Evolutionary conservation across 2,329 filamentous ascomycete species (phyloP).

Genomic region (Colletotrichum sublineola): DNA sequence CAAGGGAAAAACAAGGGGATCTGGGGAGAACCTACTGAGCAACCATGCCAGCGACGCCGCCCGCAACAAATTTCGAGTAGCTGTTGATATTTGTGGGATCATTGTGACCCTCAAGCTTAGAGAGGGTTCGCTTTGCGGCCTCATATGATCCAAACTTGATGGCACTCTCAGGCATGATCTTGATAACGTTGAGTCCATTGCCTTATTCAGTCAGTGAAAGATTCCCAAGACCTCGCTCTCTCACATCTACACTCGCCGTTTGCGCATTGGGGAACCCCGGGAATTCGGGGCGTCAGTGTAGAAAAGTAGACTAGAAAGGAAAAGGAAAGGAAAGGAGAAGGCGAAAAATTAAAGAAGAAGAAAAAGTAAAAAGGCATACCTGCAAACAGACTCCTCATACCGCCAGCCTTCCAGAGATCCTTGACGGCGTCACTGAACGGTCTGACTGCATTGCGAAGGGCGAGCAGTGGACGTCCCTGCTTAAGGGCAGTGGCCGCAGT

Average conservation of each 20-base stretch:
- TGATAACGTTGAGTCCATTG: constrained; percentile 95
- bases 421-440: constrained; percentile 80
- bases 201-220: constrained; percentile 58
- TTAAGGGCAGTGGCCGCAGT: constrained; percentile 76
- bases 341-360: not conserved
- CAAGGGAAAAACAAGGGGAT: not conserved
- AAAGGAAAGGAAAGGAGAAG: not conserved
- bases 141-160: constrained; percentile 99
- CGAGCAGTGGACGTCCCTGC: constrained; percentile 75
- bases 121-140: constrained; percentile 89
- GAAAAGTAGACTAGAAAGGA: not conserved
- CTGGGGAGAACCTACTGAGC: constrained; percentile 75
- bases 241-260: not conserved
- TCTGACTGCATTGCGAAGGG: constrained; percentile 73
- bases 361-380: constrained; percentile 67
- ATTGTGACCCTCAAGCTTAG: constrained; percentile 87
- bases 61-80: constrained; percentile 90
- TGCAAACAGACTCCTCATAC: constrained; percentile 90
- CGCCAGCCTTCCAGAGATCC: constrained; percentile 88
- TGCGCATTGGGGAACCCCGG: not conserved
- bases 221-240: not conserved
- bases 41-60: constrained; percentile 92
- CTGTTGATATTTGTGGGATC: constrained; percentile 84
- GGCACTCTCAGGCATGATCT: constrained; percentile 98
- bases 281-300: not conserved